Evolutionary conservation across 73 alveolate genomes (phyloP).

Genomic region (Tetrahymena elliotti): DNA sequence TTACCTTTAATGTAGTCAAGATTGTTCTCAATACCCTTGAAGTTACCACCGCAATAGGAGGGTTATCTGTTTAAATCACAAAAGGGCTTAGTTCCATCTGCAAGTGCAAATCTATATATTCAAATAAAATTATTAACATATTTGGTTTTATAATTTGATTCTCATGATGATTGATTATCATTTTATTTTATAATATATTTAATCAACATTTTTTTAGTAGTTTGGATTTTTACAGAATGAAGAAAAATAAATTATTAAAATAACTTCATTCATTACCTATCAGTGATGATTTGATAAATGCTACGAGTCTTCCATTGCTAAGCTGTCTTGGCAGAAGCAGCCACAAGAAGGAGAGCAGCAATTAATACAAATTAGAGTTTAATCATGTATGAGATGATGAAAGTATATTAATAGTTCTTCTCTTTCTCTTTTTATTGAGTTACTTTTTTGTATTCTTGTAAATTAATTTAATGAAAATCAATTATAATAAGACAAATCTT

Average conservation of each 20-base stretch:
- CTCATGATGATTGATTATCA: neutral
- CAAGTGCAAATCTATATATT: constrained; percentile 17
- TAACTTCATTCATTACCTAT: constrained; percentile 64
- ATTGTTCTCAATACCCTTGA: constrained; percentile 73
- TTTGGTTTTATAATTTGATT: neutral
- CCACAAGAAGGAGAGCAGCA: neutral
- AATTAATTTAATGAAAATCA: neutral
- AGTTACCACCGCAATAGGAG: constrained; percentile 94
- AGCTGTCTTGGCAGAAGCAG: constrained; percentile 11
- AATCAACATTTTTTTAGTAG: neutral
- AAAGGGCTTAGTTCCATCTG: constrained; percentile 22
- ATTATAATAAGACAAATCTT: neutral
- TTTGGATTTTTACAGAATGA: neutral
- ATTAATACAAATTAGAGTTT: neutral
- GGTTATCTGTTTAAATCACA: constrained; percentile 40
- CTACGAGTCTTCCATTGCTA: constrained; percentile 86
- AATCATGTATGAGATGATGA: neutral
- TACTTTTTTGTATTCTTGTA: neutral
- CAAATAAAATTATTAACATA: neutral
- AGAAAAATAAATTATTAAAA: neutral
- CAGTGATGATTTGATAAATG: constrained; percentile 88
- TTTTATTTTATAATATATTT: neutral
- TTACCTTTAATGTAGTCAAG: constrained; percentile 81
- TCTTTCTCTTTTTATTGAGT: neutral
- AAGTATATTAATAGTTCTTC: neutral